These are phyloP conservation scores for Thelonectria blattea DNA, from an alignment of 2,329 filamentous ascomycete genomes.

Conservation along the genomic window DNA sequence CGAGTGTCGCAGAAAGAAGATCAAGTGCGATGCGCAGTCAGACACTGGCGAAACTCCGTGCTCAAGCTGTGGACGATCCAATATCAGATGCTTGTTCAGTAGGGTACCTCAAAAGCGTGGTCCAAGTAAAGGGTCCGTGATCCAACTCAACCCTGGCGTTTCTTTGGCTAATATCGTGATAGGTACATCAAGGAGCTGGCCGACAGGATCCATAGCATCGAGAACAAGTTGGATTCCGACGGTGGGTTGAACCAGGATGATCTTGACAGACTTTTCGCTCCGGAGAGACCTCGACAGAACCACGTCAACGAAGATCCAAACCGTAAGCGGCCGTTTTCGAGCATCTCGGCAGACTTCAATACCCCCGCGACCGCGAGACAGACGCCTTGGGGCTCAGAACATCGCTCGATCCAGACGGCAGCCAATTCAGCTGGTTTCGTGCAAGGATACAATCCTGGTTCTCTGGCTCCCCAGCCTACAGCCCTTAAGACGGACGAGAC, in stretches of 20 bases:
- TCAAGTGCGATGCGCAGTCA: constrained; percentile 83
- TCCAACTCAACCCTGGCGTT: not conserved
- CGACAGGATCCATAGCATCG: constrained; percentile 81
- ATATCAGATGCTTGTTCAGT: constrained; percentile 83
- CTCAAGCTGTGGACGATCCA: constrained; percentile 79
- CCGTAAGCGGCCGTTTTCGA: constrained; percentile 57
- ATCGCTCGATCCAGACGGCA: constrained; percentile 51
- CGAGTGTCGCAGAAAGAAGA: constrained; percentile 87
- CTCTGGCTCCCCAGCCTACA: constrained; percentile 54
- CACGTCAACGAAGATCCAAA: constrained; percentile 39
- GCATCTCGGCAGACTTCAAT: constrained; percentile 51
- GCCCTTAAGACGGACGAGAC: constrained; percentile 47
- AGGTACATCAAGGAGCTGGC: constrained; percentile 93
- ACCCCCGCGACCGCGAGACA: constrained; percentile 52
- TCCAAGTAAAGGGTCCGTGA: constrained; percentile 79
- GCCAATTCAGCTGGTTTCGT: constrained; percentile 5
- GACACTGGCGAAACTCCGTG: constrained; percentile 77
- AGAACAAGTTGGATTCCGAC: constrained; percentile 73
- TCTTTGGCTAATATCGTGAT: constrained; percentile 22
- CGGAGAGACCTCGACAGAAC: constrained; percentile 44
- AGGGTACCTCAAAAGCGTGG: constrained; percentile 87
- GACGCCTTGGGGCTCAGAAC: constrained; percentile 55
- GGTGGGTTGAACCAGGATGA: constrained; percentile 50
- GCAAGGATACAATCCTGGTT: constrained; percentile 45
- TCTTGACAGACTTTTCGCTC: constrained; percentile 51